Percentiles rank a stretch among this genome's conserved stretches.
phyloP scores from a whole-genome alignment of 108 stramenopile genomes.

The Aureococcus anophagefferens region DNA sequence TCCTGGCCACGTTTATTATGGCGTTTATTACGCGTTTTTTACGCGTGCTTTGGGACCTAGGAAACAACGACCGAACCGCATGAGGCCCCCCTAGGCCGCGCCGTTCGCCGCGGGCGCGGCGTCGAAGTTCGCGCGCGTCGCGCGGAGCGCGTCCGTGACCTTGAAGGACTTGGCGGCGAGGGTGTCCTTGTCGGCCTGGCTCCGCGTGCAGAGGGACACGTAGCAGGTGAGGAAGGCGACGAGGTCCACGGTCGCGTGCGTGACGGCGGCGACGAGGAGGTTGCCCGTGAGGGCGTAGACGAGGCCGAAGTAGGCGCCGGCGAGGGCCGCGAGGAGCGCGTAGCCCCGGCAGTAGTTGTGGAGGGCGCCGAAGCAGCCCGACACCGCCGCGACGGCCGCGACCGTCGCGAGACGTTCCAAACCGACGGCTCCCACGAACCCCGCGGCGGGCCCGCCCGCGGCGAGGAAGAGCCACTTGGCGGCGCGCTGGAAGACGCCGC shows the following conservation, averaged over 20 bases:
- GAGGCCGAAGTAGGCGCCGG: neutral
- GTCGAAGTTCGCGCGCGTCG: neutral
- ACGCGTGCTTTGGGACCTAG: too few relatives aligned
- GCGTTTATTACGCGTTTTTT: too few relatives aligned
- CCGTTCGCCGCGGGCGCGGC: too few relatives aligned
- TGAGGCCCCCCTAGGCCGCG: too few relatives aligned
- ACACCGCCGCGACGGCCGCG: neutral
- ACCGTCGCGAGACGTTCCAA: neutral
- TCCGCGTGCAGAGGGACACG: neutral
- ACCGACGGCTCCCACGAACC: too few relatives aligned
- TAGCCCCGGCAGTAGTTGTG: slow-evolving; percentile 1
- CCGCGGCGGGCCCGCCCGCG: neutral
- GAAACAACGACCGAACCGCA: too few relatives aligned
- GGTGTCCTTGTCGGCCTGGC: neutral
- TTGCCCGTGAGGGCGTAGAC: neutral
- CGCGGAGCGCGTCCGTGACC: neutral
- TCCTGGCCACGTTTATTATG: too few relatives aligned
- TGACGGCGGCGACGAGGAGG: neutral
- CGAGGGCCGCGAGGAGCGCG: neutral
- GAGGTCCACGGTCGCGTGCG: neutral
- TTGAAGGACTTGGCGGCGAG: neutral
- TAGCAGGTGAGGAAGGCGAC: neutral
- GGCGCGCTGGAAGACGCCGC: neutral
- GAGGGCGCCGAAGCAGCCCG: neutral
- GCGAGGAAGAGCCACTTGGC: neutral